These are phyloP conservation scores for Spergularia marina DNA, from an alignment of 148 eudicot genomes.

Conservation along the genomic window DNA sequence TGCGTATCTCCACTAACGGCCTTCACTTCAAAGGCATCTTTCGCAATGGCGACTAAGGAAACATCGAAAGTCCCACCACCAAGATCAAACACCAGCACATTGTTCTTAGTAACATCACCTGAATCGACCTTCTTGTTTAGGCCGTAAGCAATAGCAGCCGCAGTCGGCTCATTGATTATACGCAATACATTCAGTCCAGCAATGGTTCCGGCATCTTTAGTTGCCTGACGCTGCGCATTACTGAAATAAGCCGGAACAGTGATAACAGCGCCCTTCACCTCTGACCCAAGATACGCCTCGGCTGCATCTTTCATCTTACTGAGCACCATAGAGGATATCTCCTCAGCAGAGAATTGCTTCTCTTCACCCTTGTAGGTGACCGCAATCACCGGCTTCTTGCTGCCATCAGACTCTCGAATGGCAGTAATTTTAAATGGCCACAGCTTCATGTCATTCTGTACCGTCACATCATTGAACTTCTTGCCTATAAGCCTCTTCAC, in stretches of 20 bases:
- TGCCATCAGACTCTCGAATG: no score
- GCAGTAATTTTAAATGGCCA: neutral
- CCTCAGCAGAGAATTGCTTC: constrained; percentile 23
- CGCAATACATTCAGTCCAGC: constrained; percentile 18
- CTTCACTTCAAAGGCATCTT: constrained; percentile 5
- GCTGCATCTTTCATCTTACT: constrained; percentile 19
- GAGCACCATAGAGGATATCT: constrained; percentile 29
- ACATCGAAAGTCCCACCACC: constrained; percentile 25
- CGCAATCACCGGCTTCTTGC: constrained; percentile 10
- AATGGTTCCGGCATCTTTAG: constrained; percentile 16
- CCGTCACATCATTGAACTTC: constrained; percentile 3
- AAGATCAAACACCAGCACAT: constrained; percentile 10
- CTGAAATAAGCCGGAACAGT: constrained; percentile 32
- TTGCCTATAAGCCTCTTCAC: constrained; percentile 21
- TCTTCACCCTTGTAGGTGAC: constrained; percentile 23
- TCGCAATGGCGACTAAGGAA: neutral
- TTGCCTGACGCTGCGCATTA: constrained; percentile 22
- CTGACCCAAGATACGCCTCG: neutral
- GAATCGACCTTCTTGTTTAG: neutral
- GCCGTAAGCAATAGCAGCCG: constrained; percentile 22
- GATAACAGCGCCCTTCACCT: constrained; percentile 18
- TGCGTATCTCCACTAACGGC: constrained; percentile 14
- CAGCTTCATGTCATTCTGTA: constrained; percentile 11
- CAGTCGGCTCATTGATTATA: constrained; percentile 18
- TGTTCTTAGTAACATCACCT: neutral